These are phyloP conservation scores for Cicer pinnatifidum DNA, from an alignment of 306 rosid species.

Conservation along the genomic window DNA sequence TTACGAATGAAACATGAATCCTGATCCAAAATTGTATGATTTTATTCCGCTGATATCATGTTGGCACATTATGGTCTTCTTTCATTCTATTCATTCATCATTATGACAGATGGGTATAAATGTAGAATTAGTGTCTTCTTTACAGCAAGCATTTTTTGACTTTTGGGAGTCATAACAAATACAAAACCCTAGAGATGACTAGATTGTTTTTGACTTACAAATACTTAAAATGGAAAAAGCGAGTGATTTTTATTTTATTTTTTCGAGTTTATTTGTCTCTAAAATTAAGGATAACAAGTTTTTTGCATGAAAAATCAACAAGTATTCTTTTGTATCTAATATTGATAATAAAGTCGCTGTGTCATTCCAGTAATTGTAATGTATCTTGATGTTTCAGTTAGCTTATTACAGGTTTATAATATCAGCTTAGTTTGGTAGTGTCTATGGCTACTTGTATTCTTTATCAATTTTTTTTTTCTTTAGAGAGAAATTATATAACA, in stretches of 20 bases:
- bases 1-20: slow-evolving; percentile 33
- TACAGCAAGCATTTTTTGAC: slow-evolving; percentile 6
- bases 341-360: neutral
- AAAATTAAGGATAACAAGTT: neutral
- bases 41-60: slow-evolving; percentile 5
- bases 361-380: neutral
- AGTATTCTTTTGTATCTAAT: slow-evolving; percentile 15
- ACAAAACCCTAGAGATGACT: neutral
- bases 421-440: slow-evolving; percentile 4
- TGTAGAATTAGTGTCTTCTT: neutral
- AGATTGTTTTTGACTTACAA: neutral
- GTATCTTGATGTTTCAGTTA: slow-evolving; percentile 10
- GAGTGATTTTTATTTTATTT: neutral
- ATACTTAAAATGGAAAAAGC: neutral
- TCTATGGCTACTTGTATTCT: neutral
- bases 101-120: slow-evolving; percentile 3
- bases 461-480: slow-evolving; percentile 6
- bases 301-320: slow-evolving; percentile 12
- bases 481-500: slow-evolving; percentile 1
- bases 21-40: slow-evolving; percentile 13
- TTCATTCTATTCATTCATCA: slow-evolving; percentile 4
- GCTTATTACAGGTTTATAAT: slow-evolving; percentile 6
- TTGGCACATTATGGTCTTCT: neutral
- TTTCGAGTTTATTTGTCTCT: neutral
- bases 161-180: neutral